Conservation (phyloP, 257 asterid genomes). For the Plantago major region DNA sequence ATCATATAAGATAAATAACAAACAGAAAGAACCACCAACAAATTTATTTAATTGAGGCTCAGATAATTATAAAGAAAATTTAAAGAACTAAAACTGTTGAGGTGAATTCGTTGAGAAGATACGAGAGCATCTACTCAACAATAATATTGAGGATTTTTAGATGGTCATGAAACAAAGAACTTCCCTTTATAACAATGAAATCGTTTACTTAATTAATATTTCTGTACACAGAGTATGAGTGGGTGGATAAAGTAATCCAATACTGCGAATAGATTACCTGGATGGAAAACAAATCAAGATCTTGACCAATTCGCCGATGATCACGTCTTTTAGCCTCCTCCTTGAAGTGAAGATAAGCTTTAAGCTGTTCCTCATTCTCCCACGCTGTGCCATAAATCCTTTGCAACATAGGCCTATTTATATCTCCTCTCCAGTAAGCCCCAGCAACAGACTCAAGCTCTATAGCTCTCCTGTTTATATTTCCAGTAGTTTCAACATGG, state of each 20-base stretch:
- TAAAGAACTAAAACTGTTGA: no score
- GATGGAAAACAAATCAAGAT: constrained; percentile 93
- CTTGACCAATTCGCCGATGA: constrained; percentile 92
- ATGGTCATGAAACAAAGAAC: no score
- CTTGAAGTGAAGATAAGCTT: constrained; percentile 82
- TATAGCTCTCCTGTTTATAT: constrained; percentile 73
- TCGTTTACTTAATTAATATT: constrained; percentile 1
- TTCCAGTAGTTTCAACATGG: constrained; percentile 95
- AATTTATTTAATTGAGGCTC: no score
- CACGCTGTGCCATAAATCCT: constrained; percentile 98
- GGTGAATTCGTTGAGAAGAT: constrained; percentile 7
- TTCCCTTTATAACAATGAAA: not conserved
- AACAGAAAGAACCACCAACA: no score
- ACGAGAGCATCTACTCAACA: no score
- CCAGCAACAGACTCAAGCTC: constrained; percentile 99
- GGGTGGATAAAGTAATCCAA: constrained; percentile 10
- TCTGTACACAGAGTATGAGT: not conserved
- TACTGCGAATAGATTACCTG: constrained; percentile 48
- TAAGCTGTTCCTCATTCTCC: constrained; percentile 91
- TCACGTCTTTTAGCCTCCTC: constrained; percentile 98
- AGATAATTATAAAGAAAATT: no score
- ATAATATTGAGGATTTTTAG: no score
- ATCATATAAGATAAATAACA: no score
- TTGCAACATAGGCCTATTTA: constrained; percentile 82
- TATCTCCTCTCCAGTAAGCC: constrained; percentile 99